These are phyloP conservation scores for Ceratocystis cubensis DNA, from an alignment of 2,329 filamentous ascomycete genomes.

Conservation along the genomic window DNA sequence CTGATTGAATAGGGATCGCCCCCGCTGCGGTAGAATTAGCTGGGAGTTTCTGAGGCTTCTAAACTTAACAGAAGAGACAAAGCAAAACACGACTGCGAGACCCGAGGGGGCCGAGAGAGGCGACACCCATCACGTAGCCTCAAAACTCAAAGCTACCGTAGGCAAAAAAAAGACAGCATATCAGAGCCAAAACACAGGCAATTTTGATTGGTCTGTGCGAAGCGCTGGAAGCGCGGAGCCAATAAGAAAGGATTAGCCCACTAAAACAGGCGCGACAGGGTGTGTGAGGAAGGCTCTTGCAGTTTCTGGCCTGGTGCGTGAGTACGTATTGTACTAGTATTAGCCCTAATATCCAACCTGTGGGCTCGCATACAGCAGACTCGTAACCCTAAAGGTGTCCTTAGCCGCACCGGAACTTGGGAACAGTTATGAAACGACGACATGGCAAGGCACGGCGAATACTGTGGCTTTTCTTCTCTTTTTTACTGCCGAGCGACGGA, in stretches of 20 bases:
- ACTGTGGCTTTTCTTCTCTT: neutral
- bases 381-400: neutral
- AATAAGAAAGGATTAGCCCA: neutral
- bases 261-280: neutral
- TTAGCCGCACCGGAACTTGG: neutral
- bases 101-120: neutral
- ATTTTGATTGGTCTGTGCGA: neutral
- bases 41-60: neutral
- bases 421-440: constrained; percentile 1
- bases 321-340: no score
- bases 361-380: neutral
- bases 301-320: neutral
- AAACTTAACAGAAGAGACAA: neutral
- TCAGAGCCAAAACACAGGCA: neutral
- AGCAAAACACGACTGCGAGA: neutral
- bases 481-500: neutral
- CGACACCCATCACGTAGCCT: neutral
- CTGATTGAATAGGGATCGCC: no score
- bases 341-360: no score
- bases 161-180: neutral
- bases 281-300: neutral
- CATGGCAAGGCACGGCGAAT: neutral
- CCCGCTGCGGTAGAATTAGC: neutral
- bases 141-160: no score
- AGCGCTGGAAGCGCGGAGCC: neutral